A percentile compares a stretch with the other conserved stretches of the same genome.
These are phyloP conservation scores for Penicillium capsulatum DNA, from an alignment of 2,329 filamentous ascomycete species.

Conservation along the genomic window DNA sequence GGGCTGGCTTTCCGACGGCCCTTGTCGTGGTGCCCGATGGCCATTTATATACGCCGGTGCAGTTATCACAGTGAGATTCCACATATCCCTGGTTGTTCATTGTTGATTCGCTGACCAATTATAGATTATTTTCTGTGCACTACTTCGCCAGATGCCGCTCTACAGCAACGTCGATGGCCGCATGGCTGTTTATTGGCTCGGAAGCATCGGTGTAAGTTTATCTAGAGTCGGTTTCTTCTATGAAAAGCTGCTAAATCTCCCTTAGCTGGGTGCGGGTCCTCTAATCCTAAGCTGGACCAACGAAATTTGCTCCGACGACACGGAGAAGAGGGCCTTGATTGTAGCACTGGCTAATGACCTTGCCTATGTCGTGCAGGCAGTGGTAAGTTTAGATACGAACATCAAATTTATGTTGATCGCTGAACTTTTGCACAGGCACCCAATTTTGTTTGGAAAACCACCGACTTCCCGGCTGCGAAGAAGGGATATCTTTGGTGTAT, in stretches of 20 bases:
- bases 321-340: constrained; percentile 32
- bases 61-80: constrained; percentile 29
- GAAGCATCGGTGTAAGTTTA: constrained; percentile 31
- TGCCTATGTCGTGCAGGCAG: constrained; percentile 33
- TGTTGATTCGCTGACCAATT: too few species aligned
- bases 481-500: constrained; percentile 37
- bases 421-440: constrained; percentile 21
- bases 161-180: constrained; percentile 36
- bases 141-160: constrained; percentile 36
- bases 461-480: constrained; percentile 37
- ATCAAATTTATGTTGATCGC: neutral
- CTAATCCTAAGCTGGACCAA: constrained; percentile 39
- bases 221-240: too few species aligned
- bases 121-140: constrained; percentile 31
- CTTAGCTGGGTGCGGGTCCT: constrained; percentile 34
- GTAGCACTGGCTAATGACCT: constrained; percentile 32
- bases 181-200: constrained; percentile 39
- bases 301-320: constrained; percentile 32
- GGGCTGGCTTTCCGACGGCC: constrained; percentile 40
- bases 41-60: constrained; percentile 41
- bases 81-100: too few species aligned
- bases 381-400: constrained; percentile 17
- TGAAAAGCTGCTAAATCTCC: neutral
- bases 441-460: constrained; percentile 44
- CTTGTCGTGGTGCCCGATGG: constrained; percentile 32